Evolutionary conservation across 768 basidiomycete species (phyloP), one percentile per base, ranked within the genome.

Genomic region (Xanthoconium purpureum): DNA sequence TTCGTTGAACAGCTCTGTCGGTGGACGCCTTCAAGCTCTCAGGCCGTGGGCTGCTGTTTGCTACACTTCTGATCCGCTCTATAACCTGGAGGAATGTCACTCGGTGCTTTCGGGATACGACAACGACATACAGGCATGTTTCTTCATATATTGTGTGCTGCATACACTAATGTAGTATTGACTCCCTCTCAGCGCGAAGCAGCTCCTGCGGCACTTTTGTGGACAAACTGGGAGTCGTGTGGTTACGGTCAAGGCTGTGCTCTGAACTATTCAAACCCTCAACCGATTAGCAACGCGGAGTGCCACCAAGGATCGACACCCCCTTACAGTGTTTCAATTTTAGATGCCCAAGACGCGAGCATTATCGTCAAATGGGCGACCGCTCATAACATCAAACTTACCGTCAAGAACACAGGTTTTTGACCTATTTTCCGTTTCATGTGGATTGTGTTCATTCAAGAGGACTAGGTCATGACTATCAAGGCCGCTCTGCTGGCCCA

Each of bases 191-290:
- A 67, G 66, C 66, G 66, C 28, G 66, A 61, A 58, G 54, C 52
- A 6, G 40, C 45, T 13, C 36, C 66, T 1, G 29, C 64, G 0
- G 64, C 66, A 4, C 59, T 68, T 11, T 38, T 67, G 15, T 67
- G 59, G 66, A 0, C 54, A 11, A 67, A 67, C 52, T 68, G 61
- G 61, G 66, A 68, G 44, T 33, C 59, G 3, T 67, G 66, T 33
- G 45, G 54, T 15, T 68, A 56, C 12, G 47, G 12, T 6, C 38
- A 58, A 32, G 66, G 58, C 2, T 67, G 66, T 20, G 47, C 58
- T 20, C 29, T 68, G 20, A 58, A 68, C 29, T 61, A 58, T 35
- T 30, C 29, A 20, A 20, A 63, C 20, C 66, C 66, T 28, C 64
- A 66, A n/a, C 47, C 51, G 3, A 36, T 66, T 6, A 48, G 29